Evolutionary conservation across 768 basidiomycete genomes (phyloP), one percentile per base, ranked within the genome.

Genomic region (Suillus subluteus): DNA sequence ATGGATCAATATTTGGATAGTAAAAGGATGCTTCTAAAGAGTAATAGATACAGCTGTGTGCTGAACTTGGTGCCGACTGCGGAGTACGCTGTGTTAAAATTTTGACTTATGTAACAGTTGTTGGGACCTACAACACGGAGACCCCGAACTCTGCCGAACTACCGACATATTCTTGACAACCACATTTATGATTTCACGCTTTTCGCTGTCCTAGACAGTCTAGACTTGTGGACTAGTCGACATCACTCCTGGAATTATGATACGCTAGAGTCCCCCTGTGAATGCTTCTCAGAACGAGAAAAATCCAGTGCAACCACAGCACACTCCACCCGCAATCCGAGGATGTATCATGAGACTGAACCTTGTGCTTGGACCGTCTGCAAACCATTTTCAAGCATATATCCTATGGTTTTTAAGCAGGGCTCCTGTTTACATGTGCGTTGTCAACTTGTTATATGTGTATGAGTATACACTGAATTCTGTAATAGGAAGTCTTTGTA

Each of bases 361-460:
- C 21, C 66, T 74, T 70, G 65, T 76, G 48, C 64, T 59, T 52
- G 23, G 52, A 30, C 63, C 63, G n/a, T n/a, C 40, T 35, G 62
- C 26, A 35, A 56, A 3, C 32, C 62, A 26, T 38, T 48, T 55
- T 52, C 44, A 63, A 37, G 62, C 62, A 62, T 59, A 32, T 35
- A 21, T 40, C 54, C 56, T 32, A 35, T 38, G 50, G 62, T n/a
- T 23, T 7, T 58, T 26, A 32, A 11, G 8, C 8, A 4, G 30
- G 12, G 16, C 48, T 12, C 46, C 5, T 62, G 48, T 62, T 52
- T 62, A 8, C 23, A 43, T 30, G 58, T 59, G 38, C 9, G 38
- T 59, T 59, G 15, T 41, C 16, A 18, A 41, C 11, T 35, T 35
- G 11, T 35, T 5, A 6, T 55, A 55, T 56, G 32, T 56, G 55